Percentiles rank a stretch among this genome's conserved stretches.
Conservation (phyloP, 2,329 filamentous ascomycete genomes). For the Fusarium sp. region DNA sequence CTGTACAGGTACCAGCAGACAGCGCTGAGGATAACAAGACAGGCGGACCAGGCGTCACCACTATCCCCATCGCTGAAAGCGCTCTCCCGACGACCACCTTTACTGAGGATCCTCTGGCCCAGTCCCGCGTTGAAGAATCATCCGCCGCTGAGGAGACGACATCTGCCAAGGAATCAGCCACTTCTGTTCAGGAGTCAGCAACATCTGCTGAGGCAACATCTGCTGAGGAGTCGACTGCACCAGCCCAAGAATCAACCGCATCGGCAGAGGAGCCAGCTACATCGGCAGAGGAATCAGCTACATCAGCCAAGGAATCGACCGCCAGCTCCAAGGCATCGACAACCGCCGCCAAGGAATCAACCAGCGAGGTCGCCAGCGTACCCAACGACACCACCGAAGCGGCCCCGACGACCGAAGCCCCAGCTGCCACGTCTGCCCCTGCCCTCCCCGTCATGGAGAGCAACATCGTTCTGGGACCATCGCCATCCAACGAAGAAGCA, state of each 20-base stretch:
- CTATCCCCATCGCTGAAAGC: slow-evolving; percentile 42
- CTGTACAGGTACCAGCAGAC: slow-evolving; percentile 15
- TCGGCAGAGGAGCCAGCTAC: background rate
- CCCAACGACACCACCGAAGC: slow-evolving; percentile 8
- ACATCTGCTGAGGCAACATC: background rate
- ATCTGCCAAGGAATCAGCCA: background rate
- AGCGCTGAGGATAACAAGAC: slow-evolving; percentile 3
- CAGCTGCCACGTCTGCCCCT: slow-evolving; percentile 9
- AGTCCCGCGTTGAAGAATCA: slow-evolving; percentile 3
- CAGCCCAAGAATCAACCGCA: background rate
- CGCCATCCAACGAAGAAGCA: background rate
- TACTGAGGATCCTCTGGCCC: slow-evolving; percentile 24
- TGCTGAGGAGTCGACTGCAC: background rate
- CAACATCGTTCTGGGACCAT: slow-evolving; percentile 38
- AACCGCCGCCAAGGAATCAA: background rate
- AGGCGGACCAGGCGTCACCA: slow-evolving; percentile 42
- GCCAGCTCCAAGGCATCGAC: background rate
- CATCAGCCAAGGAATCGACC: background rate
- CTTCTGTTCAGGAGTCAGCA: background rate
- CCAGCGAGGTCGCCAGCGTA: background rate
- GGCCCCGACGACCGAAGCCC: background rate
- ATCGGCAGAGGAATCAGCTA: background rate
- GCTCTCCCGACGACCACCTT: slow-evolving; percentile 46
- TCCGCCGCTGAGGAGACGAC: background rate
- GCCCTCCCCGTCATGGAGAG: slow-evolving; percentile 26